phyloP scores from a whole-genome alignment of 1,139 yeast genomes.

The Hyphopichia khmerensis region DNA sequence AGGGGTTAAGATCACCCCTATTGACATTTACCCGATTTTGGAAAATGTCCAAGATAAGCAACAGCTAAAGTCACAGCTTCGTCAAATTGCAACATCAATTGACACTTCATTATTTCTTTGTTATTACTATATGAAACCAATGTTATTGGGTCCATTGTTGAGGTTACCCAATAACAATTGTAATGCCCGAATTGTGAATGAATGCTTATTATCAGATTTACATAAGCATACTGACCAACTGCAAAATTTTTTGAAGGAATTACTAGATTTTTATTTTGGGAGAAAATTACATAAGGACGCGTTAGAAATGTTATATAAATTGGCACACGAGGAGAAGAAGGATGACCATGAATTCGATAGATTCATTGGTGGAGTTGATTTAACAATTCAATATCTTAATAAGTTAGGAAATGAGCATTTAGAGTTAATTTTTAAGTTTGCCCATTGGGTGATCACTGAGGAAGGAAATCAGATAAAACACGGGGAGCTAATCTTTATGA shows the following conservation, averaged over 20 bases:
- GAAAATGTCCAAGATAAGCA: conserved; percentile 7
- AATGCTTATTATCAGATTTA: conserved; percentile 41
- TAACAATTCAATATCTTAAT: conserved; percentile 66
- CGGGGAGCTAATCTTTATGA: conserved; percentile 62
- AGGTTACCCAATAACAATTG: conserved; percentile 73
- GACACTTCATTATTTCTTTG: conserved; percentile 82
- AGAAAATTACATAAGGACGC: conserved; percentile 67
- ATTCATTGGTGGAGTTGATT: conserved; percentile 41
- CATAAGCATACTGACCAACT: conserved; percentile 29
- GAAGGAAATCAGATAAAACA: conserved; percentile 11
- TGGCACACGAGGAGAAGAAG: conserved; percentile 26
- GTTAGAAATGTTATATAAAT: conserved; percentile 50
- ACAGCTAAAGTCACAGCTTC: conserved; percentile 14
- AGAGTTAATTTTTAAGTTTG: conserved; percentile 57
- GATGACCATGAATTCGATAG: conserved; percentile 23
- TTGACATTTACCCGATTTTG: conserved; percentile 34
- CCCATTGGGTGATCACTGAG: conserved; percentile 53
- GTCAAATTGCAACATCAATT: conserved; percentile 47
- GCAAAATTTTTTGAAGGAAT: conserved; percentile 58
- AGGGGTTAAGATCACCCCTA: conserved; percentile 38
- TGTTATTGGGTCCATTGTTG: conserved; percentile 79
- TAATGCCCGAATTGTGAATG: conserved; percentile 61
- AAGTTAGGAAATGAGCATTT: conserved; percentile 52
- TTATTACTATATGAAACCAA: conserved; percentile 65
- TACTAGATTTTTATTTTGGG: conserved; percentile 76